Percentiles rank a stretch among this genome's conserved stretches.
These are phyloP conservation scores for Monilinia polystroma DNA, from an alignment of 2,329 filamentous ascomycete genomes.

Conservation along the genomic window DNA sequence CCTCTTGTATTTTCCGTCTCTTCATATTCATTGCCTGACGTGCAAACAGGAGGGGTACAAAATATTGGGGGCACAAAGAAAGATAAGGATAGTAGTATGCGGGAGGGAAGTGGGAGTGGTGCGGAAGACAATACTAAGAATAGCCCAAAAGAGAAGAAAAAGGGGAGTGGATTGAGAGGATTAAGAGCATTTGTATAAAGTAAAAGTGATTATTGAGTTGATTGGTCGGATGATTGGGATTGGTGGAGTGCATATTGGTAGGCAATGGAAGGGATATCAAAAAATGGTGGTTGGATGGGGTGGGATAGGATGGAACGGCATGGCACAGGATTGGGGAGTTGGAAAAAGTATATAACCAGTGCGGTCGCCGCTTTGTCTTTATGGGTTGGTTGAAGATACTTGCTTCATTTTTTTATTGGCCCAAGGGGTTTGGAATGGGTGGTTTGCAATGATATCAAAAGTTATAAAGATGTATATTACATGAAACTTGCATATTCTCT, in stretches of 20 bases:
- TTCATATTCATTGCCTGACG: slow-evolving; percentile 14
- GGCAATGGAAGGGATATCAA: neutral
- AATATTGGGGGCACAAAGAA: slow-evolving; percentile 14
- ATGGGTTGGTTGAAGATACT: neutral
- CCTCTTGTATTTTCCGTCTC: slow-evolving; percentile 3
- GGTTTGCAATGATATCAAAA: neutral
- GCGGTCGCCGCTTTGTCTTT: neutral
- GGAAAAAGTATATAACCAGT: slow-evolving; percentile 14
- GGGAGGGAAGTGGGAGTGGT: slow-evolving; percentile 22
- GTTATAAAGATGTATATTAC: neutral
- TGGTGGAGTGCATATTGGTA: slow-evolving; percentile 11
- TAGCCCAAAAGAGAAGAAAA: slow-evolving; percentile 18
- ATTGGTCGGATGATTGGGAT: slow-evolving; percentile 12
- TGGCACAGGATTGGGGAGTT: slow-evolving; percentile 7
- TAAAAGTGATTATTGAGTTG: slow-evolving; percentile 14
- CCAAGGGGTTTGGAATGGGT: neutral
- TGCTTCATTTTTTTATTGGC: neutral
- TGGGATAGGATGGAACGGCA: neutral
- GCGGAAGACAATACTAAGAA: slow-evolving; percentile 28
- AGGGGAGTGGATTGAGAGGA: slow-evolving; percentile 8
- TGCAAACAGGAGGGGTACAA: slow-evolving; percentile 16
- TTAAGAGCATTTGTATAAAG: slow-evolving; percentile 19
- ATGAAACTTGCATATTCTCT: neutral
- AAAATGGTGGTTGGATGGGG: slow-evolving; percentile 3
- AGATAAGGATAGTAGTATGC: slow-evolving; percentile 16